phyloP scores from a whole-genome alignment of 169 alveolate genomes.

The Babesia gibsoni region DNA sequence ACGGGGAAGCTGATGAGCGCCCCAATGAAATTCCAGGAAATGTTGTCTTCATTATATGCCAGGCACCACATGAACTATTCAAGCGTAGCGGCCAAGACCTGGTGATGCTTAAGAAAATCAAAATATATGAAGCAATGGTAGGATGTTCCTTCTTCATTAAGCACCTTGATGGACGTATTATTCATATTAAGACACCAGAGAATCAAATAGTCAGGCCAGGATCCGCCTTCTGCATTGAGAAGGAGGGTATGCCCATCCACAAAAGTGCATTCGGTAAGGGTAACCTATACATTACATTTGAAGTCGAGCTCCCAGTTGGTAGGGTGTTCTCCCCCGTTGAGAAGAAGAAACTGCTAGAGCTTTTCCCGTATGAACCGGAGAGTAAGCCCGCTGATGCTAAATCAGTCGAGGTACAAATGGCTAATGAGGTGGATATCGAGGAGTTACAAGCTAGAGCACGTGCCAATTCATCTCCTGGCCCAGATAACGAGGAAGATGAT shows the following conservation, averaged over 20 bases:
- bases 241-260: constrained; percentile 95
- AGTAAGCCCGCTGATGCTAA: neutral
- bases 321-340: constrained; percentile 65
- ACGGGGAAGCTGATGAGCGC: constrained; percentile 95
- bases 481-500: constrained; percentile 47
- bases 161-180: constrained; percentile 91
- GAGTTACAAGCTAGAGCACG: constrained; percentile 47
- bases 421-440: constrained; percentile 59
- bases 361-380: constrained; percentile 61
- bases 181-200: constrained; percentile 77
- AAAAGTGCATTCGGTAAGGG: constrained; percentile 92
- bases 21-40: constrained; percentile 95
- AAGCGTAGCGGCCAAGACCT: constrained; percentile 93
- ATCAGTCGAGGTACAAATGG: constrained; percentile 26
- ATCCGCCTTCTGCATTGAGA: constrained; percentile 86
- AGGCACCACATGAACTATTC: constrained; percentile 86
- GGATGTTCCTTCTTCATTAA: constrained; percentile 90
- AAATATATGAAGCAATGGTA: constrained; percentile 91
- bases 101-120: constrained; percentile 83
- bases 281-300: constrained; percentile 89
- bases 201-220: constrained; percentile 90
- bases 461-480: neutral
- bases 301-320: constrained; percentile 91
- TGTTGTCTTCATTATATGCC: constrained; percentile 85
- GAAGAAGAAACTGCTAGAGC: constrained; percentile 59